These are phyloP conservation scores for Solanum megistacrolobum DNA, from an alignment of 257 asterid species.

Conservation along the genomic window DNA sequence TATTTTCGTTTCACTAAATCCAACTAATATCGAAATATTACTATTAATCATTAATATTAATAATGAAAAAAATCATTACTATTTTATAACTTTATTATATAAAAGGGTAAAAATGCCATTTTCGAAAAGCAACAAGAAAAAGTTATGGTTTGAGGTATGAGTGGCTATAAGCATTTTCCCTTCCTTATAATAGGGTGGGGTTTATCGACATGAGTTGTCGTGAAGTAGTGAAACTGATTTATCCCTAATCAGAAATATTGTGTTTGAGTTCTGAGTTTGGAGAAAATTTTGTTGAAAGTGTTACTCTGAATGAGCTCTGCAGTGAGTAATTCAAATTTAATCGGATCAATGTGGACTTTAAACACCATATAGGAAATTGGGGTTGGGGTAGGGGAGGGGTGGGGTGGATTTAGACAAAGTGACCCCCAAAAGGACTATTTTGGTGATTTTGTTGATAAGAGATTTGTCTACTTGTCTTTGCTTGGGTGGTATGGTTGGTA, in stretches of 20 bases:
- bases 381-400: background rate
- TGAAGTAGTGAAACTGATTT: too few relatives aligned
- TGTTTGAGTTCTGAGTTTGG: too few relatives aligned
- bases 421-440: slow-evolving; percentile 8
- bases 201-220: too few relatives aligned
- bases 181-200: too few relatives aligned
- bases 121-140: background rate
- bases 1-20: background rate
- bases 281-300: too few relatives aligned
- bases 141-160: background rate
- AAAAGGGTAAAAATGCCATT: background rate
- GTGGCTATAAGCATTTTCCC: background rate
- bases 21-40: background rate
- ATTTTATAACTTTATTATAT: background rate
- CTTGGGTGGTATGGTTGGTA: background rate
- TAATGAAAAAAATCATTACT: background rate
- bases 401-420: background rate
- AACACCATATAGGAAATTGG: too few relatives aligned
- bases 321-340: background rate
- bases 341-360: too few relatives aligned
- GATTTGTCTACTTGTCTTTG: background rate
- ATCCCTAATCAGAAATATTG: rapidly evolving
- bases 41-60: background rate
- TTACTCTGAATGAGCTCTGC: rapidly evolving
- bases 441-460: background rate